phyloP scores from a whole-genome alignment of 2,329 filamentous ascomycete genomes.

The Aplosporella prunicola region DNA sequence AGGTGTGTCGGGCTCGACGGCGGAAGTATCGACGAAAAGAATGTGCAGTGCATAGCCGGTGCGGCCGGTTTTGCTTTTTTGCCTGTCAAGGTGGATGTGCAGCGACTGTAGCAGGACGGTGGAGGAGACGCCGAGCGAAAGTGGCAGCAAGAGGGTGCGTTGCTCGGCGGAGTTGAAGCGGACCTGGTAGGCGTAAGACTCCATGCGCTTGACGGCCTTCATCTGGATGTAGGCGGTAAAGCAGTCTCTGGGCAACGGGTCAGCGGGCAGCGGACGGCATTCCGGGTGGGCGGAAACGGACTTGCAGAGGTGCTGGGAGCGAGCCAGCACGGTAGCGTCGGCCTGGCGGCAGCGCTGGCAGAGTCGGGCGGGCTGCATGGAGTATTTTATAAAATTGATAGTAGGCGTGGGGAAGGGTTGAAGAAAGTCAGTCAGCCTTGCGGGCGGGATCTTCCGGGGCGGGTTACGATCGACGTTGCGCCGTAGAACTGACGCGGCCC shows the following conservation, averaged over 20 bases:
- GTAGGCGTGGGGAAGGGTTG: not conserved
- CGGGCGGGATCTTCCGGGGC: too few relatives aligned
- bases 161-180: constrained; percentile 35
- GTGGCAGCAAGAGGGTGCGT: constrained; percentile 59
- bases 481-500: too few relatives aligned
- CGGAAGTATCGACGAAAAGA: constrained; percentile 35
- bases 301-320: constrained; percentile 52
- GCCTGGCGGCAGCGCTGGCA: constrained; percentile 50
- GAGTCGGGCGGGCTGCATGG: constrained; percentile 16
- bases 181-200: constrained; percentile 46
- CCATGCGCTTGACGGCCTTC: constrained; percentile 73
- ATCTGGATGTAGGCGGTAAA: constrained; percentile 67
- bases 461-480: too few relatives aligned
- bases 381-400: too few relatives aligned
- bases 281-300: constrained; percentile 23
- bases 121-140: constrained; percentile 79
- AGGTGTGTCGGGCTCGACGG: constrained; percentile 43
- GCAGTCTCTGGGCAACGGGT: constrained; percentile 49
- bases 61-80: constrained; percentile 54
- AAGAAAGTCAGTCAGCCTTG: constrained; percentile 2
- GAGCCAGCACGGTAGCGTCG: constrained; percentile 44
- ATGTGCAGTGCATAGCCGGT: constrained; percentile 59
- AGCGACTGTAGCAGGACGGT: constrained; percentile 67
- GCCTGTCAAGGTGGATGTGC: constrained; percentile 56
- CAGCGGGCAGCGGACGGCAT: constrained; percentile 2